Evolutionary conservation across 345 rosid genomes (phyloP).

Genomic region (Arabis hirsuta): DNA sequence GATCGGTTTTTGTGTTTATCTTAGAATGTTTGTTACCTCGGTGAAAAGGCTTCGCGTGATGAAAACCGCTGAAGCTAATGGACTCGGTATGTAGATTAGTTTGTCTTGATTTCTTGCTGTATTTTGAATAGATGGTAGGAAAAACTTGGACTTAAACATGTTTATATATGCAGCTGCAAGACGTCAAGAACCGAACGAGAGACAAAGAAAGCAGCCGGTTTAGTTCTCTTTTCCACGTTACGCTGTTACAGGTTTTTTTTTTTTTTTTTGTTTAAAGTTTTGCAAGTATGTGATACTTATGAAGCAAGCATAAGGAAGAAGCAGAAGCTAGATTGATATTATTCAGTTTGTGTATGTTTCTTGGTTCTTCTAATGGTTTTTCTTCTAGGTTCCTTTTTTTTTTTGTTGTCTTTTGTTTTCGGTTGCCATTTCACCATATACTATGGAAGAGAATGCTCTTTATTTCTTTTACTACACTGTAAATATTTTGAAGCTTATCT

Average conservation of each 20-base stretch:
- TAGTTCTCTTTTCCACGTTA: conserved; percentile 34
- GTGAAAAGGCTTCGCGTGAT: conserved; percentile 89
- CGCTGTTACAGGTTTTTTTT: conserved; percentile 23
- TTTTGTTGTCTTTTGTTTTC: conserved; percentile 8
- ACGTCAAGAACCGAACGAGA: conserved; percentile 59
- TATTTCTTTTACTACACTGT: conserved; percentile 45
- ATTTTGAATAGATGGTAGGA: background rate
- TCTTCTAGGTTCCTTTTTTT: background rate
- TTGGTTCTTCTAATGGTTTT: conserved; percentile 33
- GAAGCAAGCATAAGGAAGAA: conserved; percentile 42
- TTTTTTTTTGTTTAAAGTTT: background rate
- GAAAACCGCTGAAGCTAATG: conserved; percentile 86
- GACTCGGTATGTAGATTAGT: conserved; percentile 61
- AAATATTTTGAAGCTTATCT: conserved; percentile 44
- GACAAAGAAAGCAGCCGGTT: conserved; percentile 62
- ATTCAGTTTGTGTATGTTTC: conserved; percentile 28
- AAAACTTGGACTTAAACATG: conserved; percentile 10
- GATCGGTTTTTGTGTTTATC: conserved; percentile 13
- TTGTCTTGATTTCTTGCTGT: background rate
- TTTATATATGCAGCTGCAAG: conserved; percentile 61
- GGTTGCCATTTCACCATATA: conserved; percentile 32
- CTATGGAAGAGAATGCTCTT: conserved; percentile 44
- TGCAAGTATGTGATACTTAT: conserved; percentile 40
- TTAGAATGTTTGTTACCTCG: conserved; percentile 78
- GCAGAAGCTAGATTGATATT: conserved; percentile 35